These are phyloP conservation scores for Taphrina populina DNA, from an alignment of 1,139 yeast species.

Conservation along the genomic window DNA sequence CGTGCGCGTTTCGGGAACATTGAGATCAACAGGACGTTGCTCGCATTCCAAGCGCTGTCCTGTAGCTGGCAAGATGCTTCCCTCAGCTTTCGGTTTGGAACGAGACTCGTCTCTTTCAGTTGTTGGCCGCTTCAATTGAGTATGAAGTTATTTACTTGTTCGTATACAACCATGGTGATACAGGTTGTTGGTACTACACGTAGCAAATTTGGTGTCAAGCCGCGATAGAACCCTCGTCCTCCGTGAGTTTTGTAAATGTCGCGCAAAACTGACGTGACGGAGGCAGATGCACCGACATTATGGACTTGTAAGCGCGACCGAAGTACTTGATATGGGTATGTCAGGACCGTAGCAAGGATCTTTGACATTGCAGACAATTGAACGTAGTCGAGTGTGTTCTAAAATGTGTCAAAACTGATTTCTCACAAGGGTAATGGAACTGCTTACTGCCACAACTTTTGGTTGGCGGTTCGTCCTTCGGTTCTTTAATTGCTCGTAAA, in stretches of 20 bases:
- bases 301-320: constrained; percentile 72
- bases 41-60: too few species aligned
- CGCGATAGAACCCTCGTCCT: constrained; percentile 68
- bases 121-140: too few species aligned
- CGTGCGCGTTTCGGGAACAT: too few species aligned
- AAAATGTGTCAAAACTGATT: constrained; percentile 33
- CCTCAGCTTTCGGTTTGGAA: too few species aligned
- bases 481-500: constrained; percentile 72
- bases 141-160: constrained; percentile 42
- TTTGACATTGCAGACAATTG: constrained; percentile 69
- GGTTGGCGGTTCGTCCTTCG: constrained; percentile 35
- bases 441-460: constrained; percentile 26
- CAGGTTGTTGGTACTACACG: constrained; percentile 83
- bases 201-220: constrained; percentile 72
- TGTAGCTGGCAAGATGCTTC: too few species aligned
- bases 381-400: constrained; percentile 57
- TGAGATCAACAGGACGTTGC: too few species aligned
- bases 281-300: constrained; percentile 41
- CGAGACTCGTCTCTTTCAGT: too few species aligned
- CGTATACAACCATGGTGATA: constrained; percentile 81
- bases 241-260: constrained; percentile 53
- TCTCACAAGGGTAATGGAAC: not conserved
- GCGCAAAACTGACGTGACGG: constrained; percentile 42
- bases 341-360: constrained; percentile 60
- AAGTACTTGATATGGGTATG: constrained; percentile 85